These are phyloP conservation scores for Parmelia sp. DNA, from an alignment of 495 filamentous ascomycete genomes.

Conservation along the genomic window DNA sequence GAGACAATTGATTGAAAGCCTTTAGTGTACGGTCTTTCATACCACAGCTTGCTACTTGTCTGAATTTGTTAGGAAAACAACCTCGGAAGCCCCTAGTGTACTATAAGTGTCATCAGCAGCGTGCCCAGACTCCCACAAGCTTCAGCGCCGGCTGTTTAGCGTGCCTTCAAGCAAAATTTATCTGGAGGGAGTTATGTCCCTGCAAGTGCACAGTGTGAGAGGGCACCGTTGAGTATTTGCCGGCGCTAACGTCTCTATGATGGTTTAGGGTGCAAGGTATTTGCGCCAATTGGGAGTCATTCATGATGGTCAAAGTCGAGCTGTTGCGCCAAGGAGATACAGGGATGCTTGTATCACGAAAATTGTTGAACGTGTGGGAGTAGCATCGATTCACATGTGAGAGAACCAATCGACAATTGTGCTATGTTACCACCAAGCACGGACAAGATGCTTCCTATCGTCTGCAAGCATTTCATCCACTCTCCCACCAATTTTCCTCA, in stretches of 20 bases:
- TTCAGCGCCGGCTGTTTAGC: neutral
- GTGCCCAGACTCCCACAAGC: too few relatives aligned
- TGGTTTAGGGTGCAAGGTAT: neutral
- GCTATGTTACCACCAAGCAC: constrained; percentile 3
- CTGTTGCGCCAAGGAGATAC: neutral
- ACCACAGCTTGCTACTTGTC: too few relatives aligned
- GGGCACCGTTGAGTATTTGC: too few relatives aligned
- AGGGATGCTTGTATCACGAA: neutral
- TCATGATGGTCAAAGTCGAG: neutral
- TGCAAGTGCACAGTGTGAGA: neutral
- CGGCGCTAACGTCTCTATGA: neutral
- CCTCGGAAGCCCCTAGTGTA: too few relatives aligned
- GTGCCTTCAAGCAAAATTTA: neutral
- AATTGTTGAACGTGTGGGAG: constrained; percentile 1
- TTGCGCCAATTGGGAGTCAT: neutral
- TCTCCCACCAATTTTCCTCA: neutral
- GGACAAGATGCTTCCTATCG: neutral
- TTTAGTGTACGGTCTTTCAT: too few relatives aligned
- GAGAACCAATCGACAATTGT: neutral
- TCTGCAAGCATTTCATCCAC: neutral
- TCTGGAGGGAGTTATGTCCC: neutral
- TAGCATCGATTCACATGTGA: neutral
- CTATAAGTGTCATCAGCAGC: too few relatives aligned
- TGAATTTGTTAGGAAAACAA: too few relatives aligned
- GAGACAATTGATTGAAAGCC: too few relatives aligned